phyloP scores from a whole-genome alignment of 202 grass and related monocot genomes.

The Schoenoplectus triqueter region DNA sequence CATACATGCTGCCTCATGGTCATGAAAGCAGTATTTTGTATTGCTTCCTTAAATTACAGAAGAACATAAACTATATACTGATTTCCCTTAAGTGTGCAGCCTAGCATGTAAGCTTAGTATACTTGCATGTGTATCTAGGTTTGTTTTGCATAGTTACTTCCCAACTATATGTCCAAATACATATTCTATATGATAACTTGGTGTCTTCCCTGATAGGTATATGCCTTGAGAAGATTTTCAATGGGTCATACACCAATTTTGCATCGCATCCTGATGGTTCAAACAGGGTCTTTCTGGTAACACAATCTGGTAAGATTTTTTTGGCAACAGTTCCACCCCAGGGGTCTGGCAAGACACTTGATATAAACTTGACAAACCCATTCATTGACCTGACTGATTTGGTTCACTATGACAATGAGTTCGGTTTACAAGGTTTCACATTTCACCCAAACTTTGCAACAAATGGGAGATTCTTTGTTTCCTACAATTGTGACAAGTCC shows the following conservation, averaged over 20 bases:
- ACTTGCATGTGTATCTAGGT: not conserved
- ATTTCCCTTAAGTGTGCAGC: not conserved
- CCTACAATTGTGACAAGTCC: constrained; percentile 85
- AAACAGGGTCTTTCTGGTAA: constrained; percentile 59
- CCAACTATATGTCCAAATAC: not conserved
- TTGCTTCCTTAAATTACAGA: not conserved
- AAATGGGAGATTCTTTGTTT: constrained; percentile 87
- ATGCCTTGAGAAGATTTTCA: constrained; percentile 80
- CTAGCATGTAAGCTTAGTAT: not conserved
- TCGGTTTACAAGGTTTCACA: constrained; percentile 61
- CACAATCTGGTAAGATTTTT: constrained; percentile 76
- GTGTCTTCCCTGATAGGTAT: constrained; percentile 43
- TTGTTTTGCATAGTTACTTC: not conserved
- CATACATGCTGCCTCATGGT: not conserved
- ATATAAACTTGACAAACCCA: constrained; percentile 49
- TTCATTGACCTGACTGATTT: constrained; percentile 88
- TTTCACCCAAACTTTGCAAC: constrained; percentile 72
- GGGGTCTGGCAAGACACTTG: constrained; percentile 56
- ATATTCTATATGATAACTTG: not conserved
- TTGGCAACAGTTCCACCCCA: constrained; percentile 66
- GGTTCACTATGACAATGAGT: constrained; percentile 78
- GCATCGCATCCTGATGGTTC: constrained; percentile 81
- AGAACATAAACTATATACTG: not conserved
- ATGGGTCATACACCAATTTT: constrained; percentile 71
- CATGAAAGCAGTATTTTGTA: not conserved